Percentiles rank a stretch among this genome's conserved stretches.
Conservation (phyloP, 148 eudicot species). For the Rhododendron griersonianum region DNA sequence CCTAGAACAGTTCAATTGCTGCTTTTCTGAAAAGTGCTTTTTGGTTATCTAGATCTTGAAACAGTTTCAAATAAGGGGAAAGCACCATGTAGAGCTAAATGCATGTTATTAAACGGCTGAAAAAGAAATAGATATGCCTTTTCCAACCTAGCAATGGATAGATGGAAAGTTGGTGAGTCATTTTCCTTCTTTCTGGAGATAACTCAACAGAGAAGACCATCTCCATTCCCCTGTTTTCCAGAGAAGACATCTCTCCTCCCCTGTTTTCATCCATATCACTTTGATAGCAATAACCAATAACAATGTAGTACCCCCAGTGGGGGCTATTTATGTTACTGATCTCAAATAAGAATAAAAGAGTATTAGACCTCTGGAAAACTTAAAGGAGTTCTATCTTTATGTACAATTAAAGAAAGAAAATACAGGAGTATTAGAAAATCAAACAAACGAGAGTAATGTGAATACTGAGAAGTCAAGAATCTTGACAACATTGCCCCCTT, state of each 20-base stretch:
- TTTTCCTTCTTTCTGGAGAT: neutral
- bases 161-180: neutral
- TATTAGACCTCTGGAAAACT: neutral
- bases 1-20: too few relatives aligned
- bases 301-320: neutral
- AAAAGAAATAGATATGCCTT: neutral
- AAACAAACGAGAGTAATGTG: neutral
- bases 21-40: neutral
- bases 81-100: neutral
- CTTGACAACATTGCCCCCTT: neutral
- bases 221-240: too few relatives aligned
- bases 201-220: too few relatives aligned
- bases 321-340: neutral
- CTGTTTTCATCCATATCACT: neutral
- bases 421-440: neutral
- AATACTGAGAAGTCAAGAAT: neutral
- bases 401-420: neutral
- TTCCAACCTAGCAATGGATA: neutral
- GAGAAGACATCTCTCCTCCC: too few relatives aligned
- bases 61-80: neutral
- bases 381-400: neutral
- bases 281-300: neutral
- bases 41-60: too few relatives aligned
- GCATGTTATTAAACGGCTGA: neutral
- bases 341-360: neutral